A percentile compares a stretch with the other conserved stretches of the same genome.
Evolutionary conservation across 2,329 filamentous ascomycete species (phyloP).

Genomic region (Lasiodiplodia theobromae): DNA sequence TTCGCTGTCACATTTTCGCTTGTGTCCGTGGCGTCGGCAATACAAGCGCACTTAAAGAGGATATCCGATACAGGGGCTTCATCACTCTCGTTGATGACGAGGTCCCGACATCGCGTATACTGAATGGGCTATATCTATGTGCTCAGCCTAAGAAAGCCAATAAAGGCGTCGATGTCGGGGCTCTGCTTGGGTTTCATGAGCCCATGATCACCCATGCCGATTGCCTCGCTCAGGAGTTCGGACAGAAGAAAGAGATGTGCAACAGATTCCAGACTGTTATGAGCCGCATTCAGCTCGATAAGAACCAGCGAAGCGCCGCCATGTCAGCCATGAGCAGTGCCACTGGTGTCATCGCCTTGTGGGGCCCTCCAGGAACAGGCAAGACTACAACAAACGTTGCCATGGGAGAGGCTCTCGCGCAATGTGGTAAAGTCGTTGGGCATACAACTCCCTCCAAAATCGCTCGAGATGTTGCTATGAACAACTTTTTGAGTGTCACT

Average conservation of each 20-base stretch:
- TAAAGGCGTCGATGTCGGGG: not conserved
- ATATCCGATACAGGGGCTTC: not conserved
- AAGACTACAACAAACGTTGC: not conserved
- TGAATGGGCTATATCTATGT: too few relatives aligned
- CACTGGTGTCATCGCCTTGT: not conserved
- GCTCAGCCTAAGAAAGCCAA: too few relatives aligned
- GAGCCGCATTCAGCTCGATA: not conserved
- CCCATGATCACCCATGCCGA: not conserved
- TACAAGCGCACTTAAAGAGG: not conserved
- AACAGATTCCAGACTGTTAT: not conserved
- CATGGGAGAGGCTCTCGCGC: too few relatives aligned
- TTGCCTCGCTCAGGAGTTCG: not conserved
- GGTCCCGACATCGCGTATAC: not conserved
- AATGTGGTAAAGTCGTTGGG: too few relatives aligned
- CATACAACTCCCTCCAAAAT: too few relatives aligned
- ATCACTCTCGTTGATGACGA: not conserved
- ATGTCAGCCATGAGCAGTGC: not conserved
- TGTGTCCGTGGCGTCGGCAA: not conserved
- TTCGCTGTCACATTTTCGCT: not conserved
- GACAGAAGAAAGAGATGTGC: not conserved
- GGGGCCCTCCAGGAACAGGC: not conserved
- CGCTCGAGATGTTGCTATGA: too few relatives aligned
- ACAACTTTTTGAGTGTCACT: too few relatives aligned
- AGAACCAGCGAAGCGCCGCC: not conserved
- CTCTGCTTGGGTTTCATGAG: not conserved